Conservation (phyloP, 1,284 basidiomycete species). For the Cronartium quercuum region DNA sequence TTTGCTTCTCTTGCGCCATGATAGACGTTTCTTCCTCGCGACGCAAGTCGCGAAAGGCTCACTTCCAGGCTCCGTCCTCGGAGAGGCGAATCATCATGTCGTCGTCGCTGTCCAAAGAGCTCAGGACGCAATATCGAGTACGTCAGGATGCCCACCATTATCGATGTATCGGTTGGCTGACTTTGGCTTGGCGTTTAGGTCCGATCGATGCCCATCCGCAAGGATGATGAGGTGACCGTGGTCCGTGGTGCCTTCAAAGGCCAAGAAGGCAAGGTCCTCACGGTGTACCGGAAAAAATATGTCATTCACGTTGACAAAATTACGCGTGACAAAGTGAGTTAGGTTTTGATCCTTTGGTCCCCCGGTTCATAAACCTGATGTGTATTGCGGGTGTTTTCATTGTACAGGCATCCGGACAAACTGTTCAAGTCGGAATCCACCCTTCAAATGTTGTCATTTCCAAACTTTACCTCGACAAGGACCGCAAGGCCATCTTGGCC, state of each 20-base stretch:
- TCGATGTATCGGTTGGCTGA: background rate
- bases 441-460: conserved; percentile 92
- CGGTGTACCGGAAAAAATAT: conserved; percentile 98
- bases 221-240: conserved; percentile 97
- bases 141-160: background rate
- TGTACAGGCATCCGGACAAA: conserved; percentile 65
- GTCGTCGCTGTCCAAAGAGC: conserved; percentile 26
- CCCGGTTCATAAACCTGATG: background rate
- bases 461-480: conserved; percentile 50
- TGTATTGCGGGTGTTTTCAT: background rate
- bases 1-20: background rate
- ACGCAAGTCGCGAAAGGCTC: conserved; percentile 94
- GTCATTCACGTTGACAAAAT: conserved; percentile 98
- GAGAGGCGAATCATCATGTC: conserved; percentile 33
- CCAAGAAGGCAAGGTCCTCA: conserved; percentile 65
- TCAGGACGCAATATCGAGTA: conserved; percentile 27
- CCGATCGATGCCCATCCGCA: conserved; percentile 90
- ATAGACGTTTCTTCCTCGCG: conserved; percentile 76
- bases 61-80: conserved; percentile 79
- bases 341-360: background rate
- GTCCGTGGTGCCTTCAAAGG: conserved; percentile 68
- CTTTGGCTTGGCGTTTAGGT: conserved; percentile 53
- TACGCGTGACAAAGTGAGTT: conserved; percentile 80
- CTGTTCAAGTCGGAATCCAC: conserved; percentile 87
- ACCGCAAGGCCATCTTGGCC: conserved; percentile 53